Base-by-base conservation (phyloP, 2,329 filamentous ascomycete genomes). In the Hypoxylon sp. region DNA sequence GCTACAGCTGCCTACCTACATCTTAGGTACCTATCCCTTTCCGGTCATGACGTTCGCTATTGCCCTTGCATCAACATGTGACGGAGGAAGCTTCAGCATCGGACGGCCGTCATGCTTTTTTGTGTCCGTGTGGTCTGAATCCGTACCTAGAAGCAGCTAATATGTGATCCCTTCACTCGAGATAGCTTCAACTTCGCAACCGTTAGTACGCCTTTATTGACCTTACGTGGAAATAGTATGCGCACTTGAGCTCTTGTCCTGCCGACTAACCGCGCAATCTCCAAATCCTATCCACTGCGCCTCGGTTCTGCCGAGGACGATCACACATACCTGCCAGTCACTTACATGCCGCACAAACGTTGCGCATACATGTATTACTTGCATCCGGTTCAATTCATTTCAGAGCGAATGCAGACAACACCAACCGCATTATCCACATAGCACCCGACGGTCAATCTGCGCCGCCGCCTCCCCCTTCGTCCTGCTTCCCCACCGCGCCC, bases 21-120 rank as follows among this genome's bases (percentile, higher is more conserved):
- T 33, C 42, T n/a, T 38, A 28, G 32, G 51, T 55, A 61, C 51
- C 51, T 51, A 8, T 32, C 12, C 14, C 36, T 56, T 20, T 9
- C 28, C 28, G 26, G 44, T 45, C 33, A 51, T 55, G 58, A 61
- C 51, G 38, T 46, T 16, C 36, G 26, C 14, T 33, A 36, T 36
- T 61, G 32, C 51, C 56, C 56, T 60, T 60, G 48, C 36, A 33
- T 26, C 24, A 16, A 20, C 61, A 64, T 61, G 61, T 64, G 61
- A 64, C 60, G 24, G 28, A 22, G 28, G 38, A 24, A 64, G 36
- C 18, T 58, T 36, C 44, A 32, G 45, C 33, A 20, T 51, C 49
- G 28, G 59, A 58, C 20, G 49, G 51, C 33, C 44, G 44, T 58
- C 49, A 18, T 50, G 5, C 42, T 30, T 48, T 18, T 11, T 14